Conservation (phyloP, 2,329 filamentous ascomycete species). For the Tolypocladium paradoxum region DNA sequence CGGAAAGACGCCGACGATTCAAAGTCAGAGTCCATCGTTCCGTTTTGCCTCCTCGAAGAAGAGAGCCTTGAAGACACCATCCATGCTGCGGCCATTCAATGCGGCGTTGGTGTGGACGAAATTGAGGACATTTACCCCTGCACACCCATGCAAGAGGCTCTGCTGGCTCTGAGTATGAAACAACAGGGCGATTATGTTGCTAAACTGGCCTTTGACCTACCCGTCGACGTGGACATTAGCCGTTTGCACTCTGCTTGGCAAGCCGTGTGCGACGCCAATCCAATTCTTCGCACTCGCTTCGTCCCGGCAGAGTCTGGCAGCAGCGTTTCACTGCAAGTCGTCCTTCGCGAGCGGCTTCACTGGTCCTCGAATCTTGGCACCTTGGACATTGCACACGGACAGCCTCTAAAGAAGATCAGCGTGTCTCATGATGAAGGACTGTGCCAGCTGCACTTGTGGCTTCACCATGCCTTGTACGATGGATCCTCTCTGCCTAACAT, state of each 20-base stretch:
- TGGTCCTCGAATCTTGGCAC: conserved; percentile 1
- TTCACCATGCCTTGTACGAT: conserved; percentile 29
- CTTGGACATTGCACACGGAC: not conserved
- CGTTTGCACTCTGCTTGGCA: conserved; percentile 18
- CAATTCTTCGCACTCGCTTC: conserved; percentile 24
- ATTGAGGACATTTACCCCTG: conserved; percentile 25
- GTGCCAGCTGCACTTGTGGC: conserved; percentile 10
- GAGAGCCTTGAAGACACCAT: not conserved
- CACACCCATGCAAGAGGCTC: conserved; percentile 20
- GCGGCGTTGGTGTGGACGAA: not conserved
- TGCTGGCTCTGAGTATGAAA: conserved; percentile 24
- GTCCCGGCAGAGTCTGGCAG: conserved; percentile 8
- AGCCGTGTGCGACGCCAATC: conserved; percentile 10
- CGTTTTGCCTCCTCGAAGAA: not conserved
- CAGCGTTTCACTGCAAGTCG: conserved; percentile 1
- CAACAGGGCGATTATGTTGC: conserved; percentile 22
- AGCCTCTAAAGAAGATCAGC: not conserved
- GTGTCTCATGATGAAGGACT: not conserved
- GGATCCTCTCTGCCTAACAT: conserved; percentile 20
- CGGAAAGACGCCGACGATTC: not conserved
- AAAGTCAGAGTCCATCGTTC: not conserved
- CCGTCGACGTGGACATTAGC: conserved; percentile 8
- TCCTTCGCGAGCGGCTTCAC: conserved; percentile 7
- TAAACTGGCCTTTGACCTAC: conserved; percentile 13
- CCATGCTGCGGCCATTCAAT: not conserved